A percentile compares a stretch with the other conserved stretches of the same genome.
Evolutionary conservation across 176 grass and related monocot genomes (phyloP).

Genomic region (Olyra latifolia): DNA sequence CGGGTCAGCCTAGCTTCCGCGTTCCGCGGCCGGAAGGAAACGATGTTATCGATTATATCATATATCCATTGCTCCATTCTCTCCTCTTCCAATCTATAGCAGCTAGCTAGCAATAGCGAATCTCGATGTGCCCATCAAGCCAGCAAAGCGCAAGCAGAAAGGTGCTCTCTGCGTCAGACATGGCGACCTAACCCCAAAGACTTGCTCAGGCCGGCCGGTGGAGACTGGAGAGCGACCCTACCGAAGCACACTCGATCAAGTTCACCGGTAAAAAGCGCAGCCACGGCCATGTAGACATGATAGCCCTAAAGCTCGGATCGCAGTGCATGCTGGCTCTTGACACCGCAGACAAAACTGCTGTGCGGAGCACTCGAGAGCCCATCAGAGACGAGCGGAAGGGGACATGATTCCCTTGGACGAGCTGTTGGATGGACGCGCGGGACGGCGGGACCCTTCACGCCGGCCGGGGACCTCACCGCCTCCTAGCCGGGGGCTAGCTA

Average conservation of each 20-base stretch:
- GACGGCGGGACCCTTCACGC: neutral
- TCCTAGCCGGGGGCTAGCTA: too few relatives aligned
- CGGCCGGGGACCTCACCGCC: neutral
- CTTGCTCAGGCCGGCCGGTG: neutral
- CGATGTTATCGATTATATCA: too few relatives aligned
- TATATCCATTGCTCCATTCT: too few relatives aligned
- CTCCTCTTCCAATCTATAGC: too few relatives aligned
- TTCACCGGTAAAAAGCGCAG: neutral
- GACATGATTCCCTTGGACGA: neutral
- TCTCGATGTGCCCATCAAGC: neutral
- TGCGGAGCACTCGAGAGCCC: neutral
- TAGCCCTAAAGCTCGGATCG: neutral
- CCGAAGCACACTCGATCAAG: neutral
- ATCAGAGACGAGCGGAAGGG: neutral
- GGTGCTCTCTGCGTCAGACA: constrained; percentile 5
- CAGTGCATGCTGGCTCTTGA: neutral
- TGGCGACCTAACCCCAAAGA: constrained; percentile 12
- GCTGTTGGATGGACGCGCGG: neutral
- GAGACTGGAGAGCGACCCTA: constrained; percentile 22
- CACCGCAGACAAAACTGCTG: neutral
- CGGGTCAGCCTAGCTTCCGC: too few relatives aligned
- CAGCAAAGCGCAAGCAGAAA: constrained; percentile 1
- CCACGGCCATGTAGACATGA: neutral
- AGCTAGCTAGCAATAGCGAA: too few relatives aligned
- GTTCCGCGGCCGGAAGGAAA: too few relatives aligned